Percentiles rank a stretch among this genome's conserved stretches.
These are phyloP conservation scores for Epichloe glyceriae DNA, from an alignment of 2,329 filamentous ascomycete genomes.

Conservation along the genomic window DNA sequence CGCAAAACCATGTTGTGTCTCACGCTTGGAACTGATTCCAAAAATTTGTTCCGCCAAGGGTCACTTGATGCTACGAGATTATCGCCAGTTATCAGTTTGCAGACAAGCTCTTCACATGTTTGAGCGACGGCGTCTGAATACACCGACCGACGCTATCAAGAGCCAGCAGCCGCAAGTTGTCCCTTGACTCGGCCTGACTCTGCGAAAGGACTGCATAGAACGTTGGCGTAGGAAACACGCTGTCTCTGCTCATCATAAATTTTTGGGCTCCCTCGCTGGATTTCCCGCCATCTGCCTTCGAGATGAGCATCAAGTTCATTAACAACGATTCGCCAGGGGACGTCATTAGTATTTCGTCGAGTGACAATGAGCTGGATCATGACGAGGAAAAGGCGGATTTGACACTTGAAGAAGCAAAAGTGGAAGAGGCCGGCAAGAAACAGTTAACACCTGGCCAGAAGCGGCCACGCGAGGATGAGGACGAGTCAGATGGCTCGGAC, in stretches of 20 bases:
- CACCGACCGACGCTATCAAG: background rate
- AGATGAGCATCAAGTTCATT: background rate
- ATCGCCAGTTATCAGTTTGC: no score
- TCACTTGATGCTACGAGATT: background rate
- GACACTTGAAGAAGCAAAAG: background rate
- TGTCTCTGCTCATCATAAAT: background rate
- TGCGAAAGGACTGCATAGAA: background rate
- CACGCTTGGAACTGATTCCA: no score
- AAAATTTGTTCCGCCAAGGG: no score
- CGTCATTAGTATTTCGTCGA: constrained; percentile 2
- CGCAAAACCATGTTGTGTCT: no score
- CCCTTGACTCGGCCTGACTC: background rate
- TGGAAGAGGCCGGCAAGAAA: background rate
- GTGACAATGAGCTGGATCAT: constrained; percentile 1
- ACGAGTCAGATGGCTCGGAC: constrained; percentile 2
- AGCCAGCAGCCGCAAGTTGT: background rate
- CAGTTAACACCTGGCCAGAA: background rate
- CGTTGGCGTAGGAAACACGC: background rate
- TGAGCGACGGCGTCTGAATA: background rate
- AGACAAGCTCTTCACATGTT: background rate
- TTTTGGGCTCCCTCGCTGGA: background rate
- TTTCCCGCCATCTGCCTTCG: background rate
- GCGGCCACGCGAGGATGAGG: background rate
- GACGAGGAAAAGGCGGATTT: background rate
- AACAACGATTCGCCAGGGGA: constrained; percentile 1